phyloP scores from a whole-genome alignment of 2,329 filamentous ascomycete genomes.

The Trichoderma brevicompactum region DNA sequence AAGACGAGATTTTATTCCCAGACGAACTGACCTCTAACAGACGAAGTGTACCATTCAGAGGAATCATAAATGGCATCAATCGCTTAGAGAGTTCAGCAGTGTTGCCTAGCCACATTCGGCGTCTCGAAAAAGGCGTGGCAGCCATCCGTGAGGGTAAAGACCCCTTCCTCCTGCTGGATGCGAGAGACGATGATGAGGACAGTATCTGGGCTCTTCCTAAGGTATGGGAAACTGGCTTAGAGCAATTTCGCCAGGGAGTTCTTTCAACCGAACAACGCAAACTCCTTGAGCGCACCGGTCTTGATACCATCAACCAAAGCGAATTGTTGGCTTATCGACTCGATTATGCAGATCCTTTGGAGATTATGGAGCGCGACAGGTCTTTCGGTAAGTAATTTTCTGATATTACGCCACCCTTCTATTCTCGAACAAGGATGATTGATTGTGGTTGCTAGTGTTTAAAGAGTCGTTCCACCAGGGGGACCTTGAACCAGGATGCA shows the following conservation, averaged over 20 bases:
- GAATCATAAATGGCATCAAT: constrained; percentile 35
- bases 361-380: constrained; percentile 37
- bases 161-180: neutral
- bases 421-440: neutral
- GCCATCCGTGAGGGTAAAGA: neutral
- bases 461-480: constrained; percentile 37
- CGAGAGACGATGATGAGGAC: constrained; percentile 28
- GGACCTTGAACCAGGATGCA: constrained; percentile 37
- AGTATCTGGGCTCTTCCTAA: constrained; percentile 34
- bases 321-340: constrained; percentile 25
- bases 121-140: constrained; percentile 25
- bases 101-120: constrained; percentile 28
- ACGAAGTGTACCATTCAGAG: constrained; percentile 32
- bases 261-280: neutral
- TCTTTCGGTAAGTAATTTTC: constrained; percentile 32
- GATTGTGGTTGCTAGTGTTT: constrained; percentile 27
- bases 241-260: constrained; percentile 26
- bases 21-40: constrained; percentile 32
- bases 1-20: constrained; percentile 37
- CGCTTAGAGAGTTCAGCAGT: constrained; percentile 32
- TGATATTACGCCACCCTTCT: neutral
- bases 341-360: constrained; percentile 29
- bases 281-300: constrained; percentile 23
- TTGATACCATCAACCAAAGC: constrained; percentile 1
- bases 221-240: constrained; percentile 35